phyloP scores from a whole-genome alignment of 108 stramenopile species.

The Seminavis robusta region DNA sequence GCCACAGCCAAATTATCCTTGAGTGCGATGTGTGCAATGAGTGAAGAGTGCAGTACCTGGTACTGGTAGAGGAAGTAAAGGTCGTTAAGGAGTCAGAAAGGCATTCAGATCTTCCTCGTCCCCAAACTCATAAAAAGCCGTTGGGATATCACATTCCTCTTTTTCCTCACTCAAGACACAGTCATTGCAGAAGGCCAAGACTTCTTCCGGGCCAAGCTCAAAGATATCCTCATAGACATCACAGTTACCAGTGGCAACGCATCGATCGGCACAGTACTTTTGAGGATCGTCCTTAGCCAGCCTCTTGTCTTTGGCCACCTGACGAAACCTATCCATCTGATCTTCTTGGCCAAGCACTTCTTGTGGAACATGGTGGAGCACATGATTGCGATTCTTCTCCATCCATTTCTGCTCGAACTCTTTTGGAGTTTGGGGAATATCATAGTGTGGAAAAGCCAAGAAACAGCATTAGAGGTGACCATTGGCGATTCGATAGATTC shows the following conservation, averaged over 20 bases:
- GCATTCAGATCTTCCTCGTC: too few relatives aligned
- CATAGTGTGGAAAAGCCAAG: too few relatives aligned
- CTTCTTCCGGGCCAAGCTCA: slow-evolving; percentile 51
- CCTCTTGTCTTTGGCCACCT: slow-evolving; percentile 43
- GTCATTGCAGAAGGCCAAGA: slow-evolving; percentile 66
- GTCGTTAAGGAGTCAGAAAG: too few relatives aligned
- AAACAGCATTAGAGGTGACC: too few relatives aligned
- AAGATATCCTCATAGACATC: slow-evolving; percentile 73
- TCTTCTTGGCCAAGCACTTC: too few relatives aligned
- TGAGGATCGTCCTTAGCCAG: slow-evolving; percentile 62
- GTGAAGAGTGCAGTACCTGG: too few relatives aligned
- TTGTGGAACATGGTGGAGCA: too few relatives aligned
- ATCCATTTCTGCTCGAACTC: slow-evolving; percentile 45
- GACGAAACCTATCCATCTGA: slow-evolving; percentile 8
- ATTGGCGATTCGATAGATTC: too few relatives aligned
- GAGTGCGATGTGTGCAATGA: too few relatives aligned
- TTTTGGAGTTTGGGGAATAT: too few relatives aligned
- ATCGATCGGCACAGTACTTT: slow-evolving; percentile 79
- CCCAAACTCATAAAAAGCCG: slow-evolving; percentile 44
- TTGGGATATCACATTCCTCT: slow-evolving; percentile 66
- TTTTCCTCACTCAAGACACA: slow-evolving; percentile 68
- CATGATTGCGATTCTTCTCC: slow-evolving; percentile 52
- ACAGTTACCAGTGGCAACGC: slow-evolving; percentile 77
- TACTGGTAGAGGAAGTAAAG: too few relatives aligned
- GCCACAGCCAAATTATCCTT: too few relatives aligned